Base-by-base conservation (phyloP, 2,329 filamentous ascomycete species). In the Chaetoscypha palmicola region DNA sequence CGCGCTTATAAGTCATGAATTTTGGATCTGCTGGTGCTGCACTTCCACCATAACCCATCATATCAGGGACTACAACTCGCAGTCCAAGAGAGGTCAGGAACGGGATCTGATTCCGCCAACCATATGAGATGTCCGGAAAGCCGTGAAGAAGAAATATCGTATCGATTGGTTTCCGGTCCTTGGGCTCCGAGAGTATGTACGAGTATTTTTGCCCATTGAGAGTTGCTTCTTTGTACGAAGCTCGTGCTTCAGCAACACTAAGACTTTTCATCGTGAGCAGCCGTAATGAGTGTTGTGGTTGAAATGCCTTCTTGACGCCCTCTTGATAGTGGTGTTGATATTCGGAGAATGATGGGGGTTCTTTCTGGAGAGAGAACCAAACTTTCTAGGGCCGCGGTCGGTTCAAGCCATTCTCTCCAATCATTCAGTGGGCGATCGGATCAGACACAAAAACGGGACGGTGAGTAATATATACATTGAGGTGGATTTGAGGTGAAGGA, bases 21-120 rank as follows among this genome's bases (percentile, higher is more conserved):
- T 66, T 65, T 2, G 80, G 64, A 1, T 73, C 70, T 32, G 77
- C 70, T 0, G 85, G 84, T 0, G 84, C 79, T 46, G 73, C 83
- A 20, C 86, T 92, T 46, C 78, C 75, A 20, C 85, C 86, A 62
- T 92, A 97, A 50, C 91, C 91, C 56, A 94, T 75, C 72, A 48
- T 42, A 65, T 96, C 88, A 0, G 88, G 85, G 9, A 79, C 86
- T 19, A 97, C 78, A 43, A 95, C 87, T 44, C 84, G 78, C 52
- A 91, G 76, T 17, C 83, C 83, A 45, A 87, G 70, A 4, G 80
- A 73, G 24, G 84, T 65, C 17, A 97, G 73, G 55, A 79, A 66
- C 0, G 90, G 89, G 47, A 96, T 84, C 65, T 96, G 90, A 65
- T 86, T 83, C 49, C 90, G 82, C 91, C 91, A 97, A 60, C 84